phyloP scores from a whole-genome alignment of 805 yeast genomes.

The Saturnispora diversa region DNA sequence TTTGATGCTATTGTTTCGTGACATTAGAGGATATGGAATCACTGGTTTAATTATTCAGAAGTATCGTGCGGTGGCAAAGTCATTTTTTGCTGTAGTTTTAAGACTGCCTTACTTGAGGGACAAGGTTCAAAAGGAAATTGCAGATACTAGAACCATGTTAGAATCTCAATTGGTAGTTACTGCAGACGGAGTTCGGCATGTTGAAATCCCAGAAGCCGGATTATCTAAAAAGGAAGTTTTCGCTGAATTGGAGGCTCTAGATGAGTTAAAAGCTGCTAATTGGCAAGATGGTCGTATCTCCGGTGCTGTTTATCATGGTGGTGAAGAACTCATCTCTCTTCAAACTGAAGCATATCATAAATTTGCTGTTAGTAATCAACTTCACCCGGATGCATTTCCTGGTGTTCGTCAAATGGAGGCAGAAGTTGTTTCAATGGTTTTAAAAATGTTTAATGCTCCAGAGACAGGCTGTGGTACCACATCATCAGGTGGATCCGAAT shows the following conservation, averaged over 20 bases:
- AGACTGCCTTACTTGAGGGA: conserved; percentile 33
- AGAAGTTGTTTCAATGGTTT: conserved; percentile 88
- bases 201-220: conserved; percentile 53
- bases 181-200: conserved; percentile 37
- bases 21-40: conserved; percentile 24
- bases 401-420: conserved; percentile 95
- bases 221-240: conserved; percentile 39
- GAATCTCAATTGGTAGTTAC: conserved; percentile 53
- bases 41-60: conserved; percentile 10
- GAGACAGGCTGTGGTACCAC: conserved; percentile 66
- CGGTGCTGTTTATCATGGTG: conserved; percentile 97
- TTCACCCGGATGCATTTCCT: conserved; percentile 96
- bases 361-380: conserved; percentile 84
- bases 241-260: conserved; percentile 42
- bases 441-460: conserved; percentile 77
- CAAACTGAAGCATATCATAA: conserved; percentile 71
- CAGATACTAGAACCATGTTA: conserved; percentile 37
- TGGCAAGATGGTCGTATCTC: conserved; percentile 85
- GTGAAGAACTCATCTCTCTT: conserved; percentile 60
- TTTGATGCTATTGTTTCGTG: conserved; percentile 2
- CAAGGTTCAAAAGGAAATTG: conserved; percentile 56
- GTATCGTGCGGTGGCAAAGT: conserved; percentile 10
- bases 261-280: conserved; percentile 48
- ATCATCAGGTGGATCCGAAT: conserved; percentile 94
- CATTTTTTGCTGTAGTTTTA: conserved; percentile 15